These are phyloP conservation scores for Didymella segeticola DNA, from an alignment of 2,329 filamentous ascomycete genomes.

Conservation along the genomic window DNA sequence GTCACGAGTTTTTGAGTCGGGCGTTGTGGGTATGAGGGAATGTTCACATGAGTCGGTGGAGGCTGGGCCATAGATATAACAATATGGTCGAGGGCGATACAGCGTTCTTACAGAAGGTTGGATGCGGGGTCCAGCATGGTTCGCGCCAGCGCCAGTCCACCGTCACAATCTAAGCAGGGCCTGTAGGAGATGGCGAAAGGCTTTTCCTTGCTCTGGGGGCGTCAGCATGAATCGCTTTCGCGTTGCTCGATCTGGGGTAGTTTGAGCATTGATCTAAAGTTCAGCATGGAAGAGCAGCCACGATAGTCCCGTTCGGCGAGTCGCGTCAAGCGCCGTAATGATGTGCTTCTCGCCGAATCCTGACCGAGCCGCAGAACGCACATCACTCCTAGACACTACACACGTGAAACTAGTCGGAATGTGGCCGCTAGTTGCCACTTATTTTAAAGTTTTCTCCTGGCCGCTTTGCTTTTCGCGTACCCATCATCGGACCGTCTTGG, in stretches of 20 bases:
- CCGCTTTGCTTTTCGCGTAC: constrained; percentile 23
- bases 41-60: constrained; percentile 33
- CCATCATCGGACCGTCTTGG: constrained; percentile 33
- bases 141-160: constrained; percentile 43
- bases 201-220: constrained; percentile 36
- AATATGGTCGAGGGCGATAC: constrained; percentile 31
- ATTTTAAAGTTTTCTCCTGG: constrained; percentile 32
- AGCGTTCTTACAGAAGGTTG: constrained; percentile 30
- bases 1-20: constrained; percentile 26
- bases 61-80: constrained; percentile 40
- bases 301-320: constrained; percentile 22
- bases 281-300: constrained; percentile 24
- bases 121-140: constrained; percentile 47
- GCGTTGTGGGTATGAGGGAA: constrained; percentile 32
- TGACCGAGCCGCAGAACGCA: constrained; percentile 35
- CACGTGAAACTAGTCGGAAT: constrained; percentile 31
- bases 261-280: constrained; percentile 22
- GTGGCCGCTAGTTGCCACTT: constrained; percentile 39
- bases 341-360: constrained; percentile 34
- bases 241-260: constrained; percentile 39
- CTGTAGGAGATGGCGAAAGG: constrained; percentile 31
- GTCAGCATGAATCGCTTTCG: constrained; percentile 39
- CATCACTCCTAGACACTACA: constrained; percentile 19
- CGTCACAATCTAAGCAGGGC: constrained; percentile 33
- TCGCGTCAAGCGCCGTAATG: constrained; percentile 35